Base-by-base conservation (phyloP, 2,329 filamentous ascomycete species). In the Xylariaceae sp. region DNA sequence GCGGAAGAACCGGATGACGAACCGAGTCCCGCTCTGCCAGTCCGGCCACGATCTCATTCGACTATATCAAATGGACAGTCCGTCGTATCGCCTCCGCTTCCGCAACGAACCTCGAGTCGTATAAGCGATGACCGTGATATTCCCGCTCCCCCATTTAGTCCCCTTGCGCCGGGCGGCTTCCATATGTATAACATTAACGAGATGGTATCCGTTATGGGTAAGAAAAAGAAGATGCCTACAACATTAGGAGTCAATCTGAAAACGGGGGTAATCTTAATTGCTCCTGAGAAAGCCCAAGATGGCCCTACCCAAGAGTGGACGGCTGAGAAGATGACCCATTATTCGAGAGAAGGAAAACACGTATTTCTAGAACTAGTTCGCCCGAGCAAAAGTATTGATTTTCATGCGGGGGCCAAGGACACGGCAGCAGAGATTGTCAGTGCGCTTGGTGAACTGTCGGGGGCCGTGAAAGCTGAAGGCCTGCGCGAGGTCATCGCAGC, bases 181-280 rank as follows among this genome's bases (percentile, higher is more conserved):
- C 93, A 96, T 70, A 82, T 98, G 74, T 98, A 97, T 76, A 97
- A 96, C 68, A 93, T 98, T 68, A 96, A 93, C 71, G 94, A 98
- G 76, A 96, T 96, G 90, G 86, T 96, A 4, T 94, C 92, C n/a
- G 87, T 95, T 40, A 93, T 96, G 86, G 94, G 94, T 54, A 96
- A 96, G 79, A 89, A 91, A 69, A 96, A 96, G 80, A 98, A 98
- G 78, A 95, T 97, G 91, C 92, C 94, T 1, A 96, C 92, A n/a
- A 96, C 91, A 0, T 76, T 98, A 33, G 94, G 94, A n/a, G 89
- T 98, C 69, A 97, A 98, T 71, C 81, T 95, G 53, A 87, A 89
- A 44, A 96, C 91, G 14, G 93, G 93, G 34, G 85, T 89, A 28
- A 96, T 99, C 65, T 87, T 96, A 75, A 91, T 99, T 67, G 90